phyloP scores from a whole-genome alignment of 441 rosid species.

The Erodium texanum region DNA sequence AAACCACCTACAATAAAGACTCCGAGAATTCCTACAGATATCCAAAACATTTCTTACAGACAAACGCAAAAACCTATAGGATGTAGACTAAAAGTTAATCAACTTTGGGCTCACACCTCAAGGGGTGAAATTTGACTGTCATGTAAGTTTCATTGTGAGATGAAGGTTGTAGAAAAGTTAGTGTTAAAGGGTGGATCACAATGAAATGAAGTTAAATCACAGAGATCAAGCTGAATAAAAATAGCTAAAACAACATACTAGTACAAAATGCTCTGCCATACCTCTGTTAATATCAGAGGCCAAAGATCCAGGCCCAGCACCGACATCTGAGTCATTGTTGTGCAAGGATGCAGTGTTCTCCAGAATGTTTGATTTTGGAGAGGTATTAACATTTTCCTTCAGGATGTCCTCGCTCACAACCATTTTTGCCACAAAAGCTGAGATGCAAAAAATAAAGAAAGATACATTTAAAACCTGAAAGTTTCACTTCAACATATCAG shows the following conservation, averaged over 20 bases:
- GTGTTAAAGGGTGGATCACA: not conserved
- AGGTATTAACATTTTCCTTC: constrained; percentile 34
- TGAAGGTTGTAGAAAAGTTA: not conserved
- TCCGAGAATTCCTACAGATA: not conserved
- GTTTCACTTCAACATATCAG: not conserved
- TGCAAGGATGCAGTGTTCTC: constrained; percentile 23
- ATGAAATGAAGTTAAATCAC: not conserved
- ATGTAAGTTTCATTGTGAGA: constrained; percentile 3
- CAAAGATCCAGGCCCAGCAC: constrained; percentile 21
- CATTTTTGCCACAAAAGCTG: constrained; percentile 67
- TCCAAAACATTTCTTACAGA: not conserved
- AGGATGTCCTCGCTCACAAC: constrained; percentile 42
- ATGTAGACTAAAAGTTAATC: not conserved
- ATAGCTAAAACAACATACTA: not conserved
- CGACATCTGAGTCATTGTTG: constrained; percentile 22
- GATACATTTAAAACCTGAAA: not conserved
- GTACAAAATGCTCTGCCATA: constrained; percentile 14
- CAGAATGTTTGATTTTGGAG: constrained; percentile 31
- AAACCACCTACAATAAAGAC: not conserved
- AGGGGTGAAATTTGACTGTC: not conserved
- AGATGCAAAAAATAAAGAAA: constrained; percentile 7
- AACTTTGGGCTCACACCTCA: not conserved
- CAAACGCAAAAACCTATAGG: not conserved
- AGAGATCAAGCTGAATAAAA: not conserved
- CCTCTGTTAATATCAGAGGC: constrained; percentile 29